Evolutionary conservation across 164 flowering plant species (phyloP).

Genomic region (Vitis amurensis): DNA sequence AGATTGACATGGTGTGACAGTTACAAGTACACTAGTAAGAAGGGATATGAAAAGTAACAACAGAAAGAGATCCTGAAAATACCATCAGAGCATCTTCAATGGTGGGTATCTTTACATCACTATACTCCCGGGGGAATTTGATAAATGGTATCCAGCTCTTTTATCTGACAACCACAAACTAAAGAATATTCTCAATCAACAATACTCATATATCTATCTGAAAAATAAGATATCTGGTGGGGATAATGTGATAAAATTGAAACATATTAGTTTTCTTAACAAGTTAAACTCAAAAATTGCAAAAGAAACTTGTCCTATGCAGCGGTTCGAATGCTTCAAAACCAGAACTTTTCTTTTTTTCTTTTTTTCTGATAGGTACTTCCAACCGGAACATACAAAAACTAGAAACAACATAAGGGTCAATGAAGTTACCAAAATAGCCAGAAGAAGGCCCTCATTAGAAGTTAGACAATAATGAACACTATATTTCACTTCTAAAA

Average conservation of each 20-base stretch:
- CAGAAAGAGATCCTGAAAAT: constrained; percentile 6
- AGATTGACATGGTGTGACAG: not conserved
- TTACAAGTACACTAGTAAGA: not conserved
- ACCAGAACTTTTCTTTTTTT: no score
- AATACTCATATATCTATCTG: not conserved
- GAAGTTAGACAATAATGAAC: not conserved
- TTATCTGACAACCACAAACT: constrained; percentile 60
- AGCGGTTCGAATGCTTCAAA: no score
- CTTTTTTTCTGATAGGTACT: no score
- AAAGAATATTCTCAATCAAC: constrained; percentile 25
- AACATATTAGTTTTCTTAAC: no score
- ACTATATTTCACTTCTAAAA: not conserved
- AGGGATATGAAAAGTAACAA: not conserved
- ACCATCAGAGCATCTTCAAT: constrained; percentile 84
- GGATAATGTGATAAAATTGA: not conserved
- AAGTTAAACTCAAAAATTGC: no score
- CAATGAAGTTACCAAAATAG: not conserved
- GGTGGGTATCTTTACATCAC: constrained; percentile 52
- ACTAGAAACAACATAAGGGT: no score
- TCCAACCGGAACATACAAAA: no score
- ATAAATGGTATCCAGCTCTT: constrained; percentile 42
- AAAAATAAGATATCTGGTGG: not conserved
- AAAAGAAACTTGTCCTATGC: no score
- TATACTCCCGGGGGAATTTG: constrained; percentile 33
- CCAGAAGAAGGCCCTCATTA: not conserved